Evolutionary conservation across 2,329 filamentous ascomycete species (phyloP), one percentile per base, ranked within the genome.

Genomic region (Colletotrichum sp.): DNA sequence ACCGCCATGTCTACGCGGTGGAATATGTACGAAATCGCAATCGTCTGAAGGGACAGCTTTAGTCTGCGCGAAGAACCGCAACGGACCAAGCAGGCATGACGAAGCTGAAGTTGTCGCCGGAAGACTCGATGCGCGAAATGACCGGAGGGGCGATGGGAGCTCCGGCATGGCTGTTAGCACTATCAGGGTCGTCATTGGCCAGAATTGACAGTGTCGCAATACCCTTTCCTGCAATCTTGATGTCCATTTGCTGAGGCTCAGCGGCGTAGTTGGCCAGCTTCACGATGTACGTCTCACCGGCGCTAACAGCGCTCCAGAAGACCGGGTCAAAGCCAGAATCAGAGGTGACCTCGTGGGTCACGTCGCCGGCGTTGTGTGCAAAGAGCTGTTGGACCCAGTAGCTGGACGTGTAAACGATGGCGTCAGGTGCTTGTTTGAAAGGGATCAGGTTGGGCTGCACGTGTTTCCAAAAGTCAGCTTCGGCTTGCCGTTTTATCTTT

Each of bases 21-120:
- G 10, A 21, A 21, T 4, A 21, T 48, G 6, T 48, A 21, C 10
- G 10, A 13, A 21, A 21, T 48, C 0, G 43, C 9, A 13, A 7
- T 0, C 10, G 5, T 12, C 43, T 48, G 1, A n/a, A n/a, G 1
- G 6, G 0, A 13, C 43, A 48, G 0, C 0, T 13, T 48, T 48
- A 48, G 18, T 21, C 43, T 21, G 43, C 43, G 43, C n/a, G 43
- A 21, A 21, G 43, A 3, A 48, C 43, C n/a, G n/a, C 43, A 13
- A 48, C 43, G 43, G 43, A 48, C n/a, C 43, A 48, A 48, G 43
- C 43, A 0, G 43, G 43, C 18, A 48, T 48, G 43, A 48, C n/a
- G 43, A 48, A 48, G 43, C 43, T 48, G 43, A 48, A 48, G 10
- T 7, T 48, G 3, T 48, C 43, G 43, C n/a, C 43, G 10, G 43